Evolutionary conservation across 495 filamentous ascomycete species (phyloP).

Genomic region (Penicillium coffeae): DNA sequence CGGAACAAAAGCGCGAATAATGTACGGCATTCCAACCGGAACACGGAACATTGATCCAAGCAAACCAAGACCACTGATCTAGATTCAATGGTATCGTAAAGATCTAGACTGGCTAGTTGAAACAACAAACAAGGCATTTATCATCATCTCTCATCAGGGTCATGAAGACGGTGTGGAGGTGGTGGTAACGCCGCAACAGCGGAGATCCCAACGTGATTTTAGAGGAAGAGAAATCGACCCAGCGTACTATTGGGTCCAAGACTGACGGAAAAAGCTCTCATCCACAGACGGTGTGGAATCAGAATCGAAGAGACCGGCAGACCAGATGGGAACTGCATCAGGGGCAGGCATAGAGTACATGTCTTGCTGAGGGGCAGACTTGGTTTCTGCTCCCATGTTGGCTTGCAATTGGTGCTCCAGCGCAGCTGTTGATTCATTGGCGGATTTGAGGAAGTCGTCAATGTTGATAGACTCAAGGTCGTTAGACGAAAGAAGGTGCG

Average conservation of each 20-base stretch:
- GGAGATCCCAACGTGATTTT: slow-evolving; percentile 8
- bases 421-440: slow-evolving; percentile 45
- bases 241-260: slow-evolving; percentile 34
- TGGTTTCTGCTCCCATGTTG: slow-evolving; percentile 39
- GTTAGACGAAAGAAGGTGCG: slow-evolving; percentile 48
- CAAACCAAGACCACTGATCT: slow-evolving; percentile 22
- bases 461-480: slow-evolving; percentile 59
- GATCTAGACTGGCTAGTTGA: slow-evolving; percentile 40
- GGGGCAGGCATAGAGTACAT: slow-evolving; percentile 31
- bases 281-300: slow-evolving; percentile 30
- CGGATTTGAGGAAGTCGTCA: slow-evolving; percentile 57
- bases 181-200: slow-evolving; percentile 39
- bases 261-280: slow-evolving; percentile 30
- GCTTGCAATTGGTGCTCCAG: slow-evolving; percentile 47
- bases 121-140: slow-evolving; percentile 34
- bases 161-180: slow-evolving; percentile 50
- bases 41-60: slow-evolving; percentile 1
- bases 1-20: background rate
- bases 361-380: slow-evolving; percentile 32
- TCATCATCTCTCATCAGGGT: slow-evolving; percentile 55
- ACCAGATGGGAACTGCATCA: slow-evolving; percentile 37
- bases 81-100: slow-evolving; percentile 39
- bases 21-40: background rate
- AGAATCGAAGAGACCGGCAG: slow-evolving; percentile 33
- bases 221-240: slow-evolving; percentile 10